Percentiles rank a stretch among this genome's conserved stretches.
phyloP scores from a whole-genome alignment of 2,329 filamentous ascomycete genomes.

The Xylariaceae sp. region DNA sequence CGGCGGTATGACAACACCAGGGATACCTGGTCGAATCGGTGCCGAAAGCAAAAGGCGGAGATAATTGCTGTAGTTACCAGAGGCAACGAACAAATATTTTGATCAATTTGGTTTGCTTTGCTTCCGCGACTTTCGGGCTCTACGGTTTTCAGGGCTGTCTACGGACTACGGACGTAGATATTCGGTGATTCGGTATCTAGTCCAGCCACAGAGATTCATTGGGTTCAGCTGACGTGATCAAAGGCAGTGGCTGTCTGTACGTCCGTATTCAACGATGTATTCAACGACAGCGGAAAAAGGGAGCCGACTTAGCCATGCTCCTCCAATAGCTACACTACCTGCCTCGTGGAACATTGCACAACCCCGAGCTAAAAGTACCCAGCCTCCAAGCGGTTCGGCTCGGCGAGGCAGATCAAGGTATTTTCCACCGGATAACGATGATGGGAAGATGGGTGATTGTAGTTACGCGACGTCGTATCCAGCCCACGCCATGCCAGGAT shows the following conservation, averaged over 20 bases:
- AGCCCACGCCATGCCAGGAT: neutral
- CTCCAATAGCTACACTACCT: neutral
- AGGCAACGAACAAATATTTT: neutral
- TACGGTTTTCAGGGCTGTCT: neutral
- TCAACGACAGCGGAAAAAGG: too few species aligned
- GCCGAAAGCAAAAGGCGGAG: too few species aligned
- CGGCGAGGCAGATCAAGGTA: neutral
- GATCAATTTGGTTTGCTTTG: neutral
- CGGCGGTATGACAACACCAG: too few species aligned
- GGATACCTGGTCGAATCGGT: too few species aligned
- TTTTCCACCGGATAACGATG: neutral
- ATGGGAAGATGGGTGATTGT: neutral
- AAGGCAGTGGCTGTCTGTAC: neutral
- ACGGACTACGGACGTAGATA: too few species aligned
- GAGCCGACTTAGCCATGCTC: neutral
- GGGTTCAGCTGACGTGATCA: neutral
- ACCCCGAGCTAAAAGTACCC: neutral
- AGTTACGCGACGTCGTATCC: neutral
- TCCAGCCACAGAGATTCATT: neutral
- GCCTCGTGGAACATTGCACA: neutral
- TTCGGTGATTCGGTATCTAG: neutral
- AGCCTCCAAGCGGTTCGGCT: too few species aligned
- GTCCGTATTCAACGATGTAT: too few species aligned
- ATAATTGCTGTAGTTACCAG: too few species aligned
- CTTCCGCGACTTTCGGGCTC: neutral